Evolutionary conservation across 2,329 filamentous ascomycete genomes (phyloP).

Genomic region (Monosporascus sp.): DNA sequence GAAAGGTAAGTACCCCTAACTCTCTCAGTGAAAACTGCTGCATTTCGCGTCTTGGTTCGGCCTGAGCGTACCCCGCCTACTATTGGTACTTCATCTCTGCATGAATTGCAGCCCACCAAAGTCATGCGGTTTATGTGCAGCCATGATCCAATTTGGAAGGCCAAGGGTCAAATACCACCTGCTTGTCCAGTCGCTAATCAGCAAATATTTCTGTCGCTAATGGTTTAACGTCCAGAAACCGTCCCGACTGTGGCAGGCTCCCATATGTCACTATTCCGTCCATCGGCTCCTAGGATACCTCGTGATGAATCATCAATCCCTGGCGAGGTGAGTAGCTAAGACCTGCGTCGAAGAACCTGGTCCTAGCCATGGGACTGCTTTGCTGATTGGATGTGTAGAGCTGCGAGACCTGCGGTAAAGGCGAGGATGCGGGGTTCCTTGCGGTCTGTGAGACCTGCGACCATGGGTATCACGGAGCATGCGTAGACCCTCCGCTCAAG

Average conservation of each 20-base stretch:
- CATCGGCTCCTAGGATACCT: constrained; percentile 64
- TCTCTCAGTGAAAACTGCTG: background rate
- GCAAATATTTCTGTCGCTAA: constrained; percentile 27
- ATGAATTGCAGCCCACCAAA: constrained; percentile 6
- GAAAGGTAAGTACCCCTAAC: constrained; percentile 56
- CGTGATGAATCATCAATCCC: constrained; percentile 45
- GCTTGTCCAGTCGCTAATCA: constrained; percentile 17
- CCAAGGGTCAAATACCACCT: constrained; percentile 1
- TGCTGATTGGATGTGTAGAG: constrained; percentile 43
- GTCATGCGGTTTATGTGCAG: constrained; percentile 13
- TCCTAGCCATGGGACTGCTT: background rate
- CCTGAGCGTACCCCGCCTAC: background rate
- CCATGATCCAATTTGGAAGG: constrained; percentile 5
- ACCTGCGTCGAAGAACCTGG: background rate
- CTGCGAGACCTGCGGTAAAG: constrained; percentile 82
- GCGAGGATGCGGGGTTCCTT: constrained; percentile 65
- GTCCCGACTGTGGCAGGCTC: constrained; percentile 88
- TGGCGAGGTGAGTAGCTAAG: constrained; percentile 34
- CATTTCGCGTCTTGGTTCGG: background rate
- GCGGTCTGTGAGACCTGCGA: constrained; percentile 90
- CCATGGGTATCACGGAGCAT: constrained; percentile 77
- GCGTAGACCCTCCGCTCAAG: constrained; percentile 80
- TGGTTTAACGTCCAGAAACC: constrained; percentile 40
- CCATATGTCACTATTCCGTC: constrained; percentile 91
- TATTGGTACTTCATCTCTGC: constrained; percentile 1